These are phyloP conservation scores for Suillus subalutaceus DNA, from an alignment of 768 basidiomycete species.

Conservation along the genomic window DNA sequence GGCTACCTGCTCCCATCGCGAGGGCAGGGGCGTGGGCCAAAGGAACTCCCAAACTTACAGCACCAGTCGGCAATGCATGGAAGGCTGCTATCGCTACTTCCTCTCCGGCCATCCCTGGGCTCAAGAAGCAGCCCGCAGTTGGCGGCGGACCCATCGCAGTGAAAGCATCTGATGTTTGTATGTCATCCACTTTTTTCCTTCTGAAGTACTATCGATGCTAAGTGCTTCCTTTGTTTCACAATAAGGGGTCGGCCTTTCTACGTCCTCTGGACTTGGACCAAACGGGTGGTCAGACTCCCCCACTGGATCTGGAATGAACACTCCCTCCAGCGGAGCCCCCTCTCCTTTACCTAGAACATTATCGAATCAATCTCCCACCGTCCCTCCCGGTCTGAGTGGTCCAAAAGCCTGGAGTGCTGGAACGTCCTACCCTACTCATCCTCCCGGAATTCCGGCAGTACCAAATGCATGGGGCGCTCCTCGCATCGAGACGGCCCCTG, in stretches of 20 bases:
- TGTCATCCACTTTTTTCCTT: slow-evolving; percentile 11
- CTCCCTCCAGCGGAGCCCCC: slow-evolving; percentile 15
- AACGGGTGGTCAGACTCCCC: slow-evolving; percentile 24
- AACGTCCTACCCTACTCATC: slow-evolving; percentile 17
- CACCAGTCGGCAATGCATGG: slow-evolving; percentile 26
- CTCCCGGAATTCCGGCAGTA: slow-evolving; percentile 13
- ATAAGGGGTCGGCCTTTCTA: slow-evolving; percentile 1
- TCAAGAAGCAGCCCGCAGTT: slow-evolving; percentile 26
- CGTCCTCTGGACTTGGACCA: neutral
- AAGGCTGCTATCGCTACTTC: slow-evolving; percentile 16
- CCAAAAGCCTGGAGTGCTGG: slow-evolving; percentile 15
- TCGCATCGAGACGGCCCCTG: neutral
- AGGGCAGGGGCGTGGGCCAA: slow-evolving; percentile 22
- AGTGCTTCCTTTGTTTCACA: neutral
- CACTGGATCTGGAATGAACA: slow-evolving; percentile 19
- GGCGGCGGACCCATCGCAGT: slow-evolving; percentile 30
- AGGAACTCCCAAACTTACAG: slow-evolving; percentile 20
- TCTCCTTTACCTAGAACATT: slow-evolving; percentile 9
- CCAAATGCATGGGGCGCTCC: slow-evolving; percentile 9
- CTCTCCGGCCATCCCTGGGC: neutral
- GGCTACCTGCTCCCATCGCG: slow-evolving; percentile 6
- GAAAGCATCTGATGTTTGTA: slow-evolving; percentile 33
- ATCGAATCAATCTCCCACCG: slow-evolving; percentile 10
- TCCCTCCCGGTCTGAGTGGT: slow-evolving; percentile 17
- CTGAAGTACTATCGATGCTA: neutral